A percentile compares a stretch with the other conserved stretches of the same genome.
Conservation (phyloP, 2,329 filamentous ascomycete species). For the Penicillium hesseltinei region DNA sequence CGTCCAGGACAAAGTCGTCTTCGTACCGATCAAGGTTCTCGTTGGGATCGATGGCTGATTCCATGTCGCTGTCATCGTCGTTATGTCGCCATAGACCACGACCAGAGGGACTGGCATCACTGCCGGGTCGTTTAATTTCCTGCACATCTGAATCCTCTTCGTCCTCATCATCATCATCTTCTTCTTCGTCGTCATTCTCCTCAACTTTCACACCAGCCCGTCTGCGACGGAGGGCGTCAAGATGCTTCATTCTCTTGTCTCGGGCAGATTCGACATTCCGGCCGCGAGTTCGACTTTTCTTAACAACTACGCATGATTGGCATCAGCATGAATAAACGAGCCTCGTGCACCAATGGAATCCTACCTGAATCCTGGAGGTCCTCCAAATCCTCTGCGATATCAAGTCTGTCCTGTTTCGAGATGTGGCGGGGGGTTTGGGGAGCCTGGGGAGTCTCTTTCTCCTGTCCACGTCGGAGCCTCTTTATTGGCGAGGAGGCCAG, state of each 20-base stretch:
- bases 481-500: conserved; percentile 27
- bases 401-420: conserved; percentile 37
- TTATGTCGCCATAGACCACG: conserved; percentile 9
- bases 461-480: conserved; percentile 19
- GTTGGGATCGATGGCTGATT: conserved; percentile 29
- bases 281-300: conserved; percentile 43
- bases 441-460: conserved; percentile 20
- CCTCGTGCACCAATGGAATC: background rate
- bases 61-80: conserved; percentile 32
- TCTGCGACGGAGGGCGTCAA: conserved; percentile 45
- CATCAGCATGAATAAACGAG: background rate
- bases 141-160: conserved; percentile 18
- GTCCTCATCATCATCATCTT: conserved; percentile 7
- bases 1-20: conserved; percentile 64
- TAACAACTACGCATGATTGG: conserved; percentile 29
- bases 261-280: conserved; percentile 39
- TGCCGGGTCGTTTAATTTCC: conserved; percentile 6
- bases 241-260: conserved; percentile 39
- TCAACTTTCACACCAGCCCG: conserved; percentile 42
- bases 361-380: conserved; percentile 47
- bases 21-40: conserved; percentile 57
- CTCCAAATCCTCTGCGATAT: conserved; percentile 47
- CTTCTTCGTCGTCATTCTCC: conserved; percentile 10
- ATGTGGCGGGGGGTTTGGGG: conserved; percentile 26
- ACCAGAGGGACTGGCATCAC: background rate